Base-by-base conservation (phyloP, 2,329 filamentous ascomycete genomes). In the Aureobasidium lini region DNA sequence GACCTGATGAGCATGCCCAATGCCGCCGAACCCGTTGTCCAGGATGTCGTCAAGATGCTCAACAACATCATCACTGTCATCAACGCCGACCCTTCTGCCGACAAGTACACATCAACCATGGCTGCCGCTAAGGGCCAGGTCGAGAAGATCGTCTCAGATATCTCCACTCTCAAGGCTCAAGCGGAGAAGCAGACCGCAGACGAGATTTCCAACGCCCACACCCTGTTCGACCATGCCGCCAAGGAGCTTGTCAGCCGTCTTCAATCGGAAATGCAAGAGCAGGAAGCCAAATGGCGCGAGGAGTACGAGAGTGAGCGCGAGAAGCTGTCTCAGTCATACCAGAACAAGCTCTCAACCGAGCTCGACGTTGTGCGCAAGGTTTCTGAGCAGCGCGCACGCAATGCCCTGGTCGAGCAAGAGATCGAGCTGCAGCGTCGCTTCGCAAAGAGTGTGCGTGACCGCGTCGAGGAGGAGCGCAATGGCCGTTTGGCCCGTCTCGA, bases 21-120 rank as follows among this genome's bases (percentile, higher is more conserved):
- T 67, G 90, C 88, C 57, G 84, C 86, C 61, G 93, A 97, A 71
- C 89, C 90, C 31, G 82, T 96, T 37, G 89, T 97, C 23, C 91
- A 96, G 74, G 90, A 97, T 68, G 80, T 99, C 6, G 90, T 95
- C 61, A 93, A 90, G 77, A 93, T 96, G 76, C 82, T 99, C 67
- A 99, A 99, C 76, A 90, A 95, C 73, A 87, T 99, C 67, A 96
- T 99, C 70, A 86, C 89, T 8, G 90, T 95, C 48, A 86, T 96
- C 71, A 96, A 96, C 73, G 88, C 89, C 60, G 93, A 96, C 71
- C 84, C 87, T 62, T 84, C 89, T 60, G 84, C 87, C 63, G 81
- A 81, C 66, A 90, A 88, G 73, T 96, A 94, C 75, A 85, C 84
- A 56, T 81, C 83, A 2, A 87, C 90, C 1, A 85, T 99, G 61